Conservation (phyloP, 371 early-diverging fungal species). For the Parasitella parasitica region DNA sequence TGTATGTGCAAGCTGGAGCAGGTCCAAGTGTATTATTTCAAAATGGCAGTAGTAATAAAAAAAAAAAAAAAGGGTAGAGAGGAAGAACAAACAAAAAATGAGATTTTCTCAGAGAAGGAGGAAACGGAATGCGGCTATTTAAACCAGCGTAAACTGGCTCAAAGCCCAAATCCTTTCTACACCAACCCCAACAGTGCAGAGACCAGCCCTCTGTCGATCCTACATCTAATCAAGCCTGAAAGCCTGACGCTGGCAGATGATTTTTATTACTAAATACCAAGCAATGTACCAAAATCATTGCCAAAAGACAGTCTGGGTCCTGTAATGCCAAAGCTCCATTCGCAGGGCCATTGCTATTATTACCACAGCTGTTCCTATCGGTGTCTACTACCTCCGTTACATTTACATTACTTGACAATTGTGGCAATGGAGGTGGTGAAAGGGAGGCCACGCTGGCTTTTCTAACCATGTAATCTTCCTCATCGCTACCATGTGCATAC, state of each 20-base stretch:
- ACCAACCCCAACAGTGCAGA: too few relatives aligned
- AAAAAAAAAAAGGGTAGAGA: not conserved
- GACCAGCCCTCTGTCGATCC: too few relatives aligned
- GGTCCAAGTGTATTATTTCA: not conserved
- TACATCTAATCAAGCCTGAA: too few relatives aligned
- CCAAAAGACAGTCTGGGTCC: slow-evolving; percentile 29
- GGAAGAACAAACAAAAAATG: too few relatives aligned
- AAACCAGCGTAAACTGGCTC: too few relatives aligned
- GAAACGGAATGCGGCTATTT: too few relatives aligned
- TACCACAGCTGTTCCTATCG: not conserved
- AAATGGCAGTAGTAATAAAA: not conserved
- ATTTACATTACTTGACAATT: not conserved
- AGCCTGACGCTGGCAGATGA: too few relatives aligned
- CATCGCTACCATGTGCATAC: slow-evolving; percentile 30
- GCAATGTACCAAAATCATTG: slow-evolving; percentile 20
- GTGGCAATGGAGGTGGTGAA: slow-evolving; percentile 13
- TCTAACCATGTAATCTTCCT: slow-evolving; percentile 6
- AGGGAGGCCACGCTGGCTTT: slow-evolving; percentile 4
- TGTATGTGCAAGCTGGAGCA: not conserved
- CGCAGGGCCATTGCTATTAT: not conserved
- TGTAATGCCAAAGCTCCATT: not conserved
- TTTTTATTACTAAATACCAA: slow-evolving; percentile 15
- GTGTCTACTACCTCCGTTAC: too few relatives aligned
- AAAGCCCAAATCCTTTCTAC: too few relatives aligned
- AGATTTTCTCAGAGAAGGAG: too few relatives aligned